phyloP scores from a whole-genome alignment of 2,329 filamentous ascomycete genomes.

The Fusarium falciforme region DNA sequence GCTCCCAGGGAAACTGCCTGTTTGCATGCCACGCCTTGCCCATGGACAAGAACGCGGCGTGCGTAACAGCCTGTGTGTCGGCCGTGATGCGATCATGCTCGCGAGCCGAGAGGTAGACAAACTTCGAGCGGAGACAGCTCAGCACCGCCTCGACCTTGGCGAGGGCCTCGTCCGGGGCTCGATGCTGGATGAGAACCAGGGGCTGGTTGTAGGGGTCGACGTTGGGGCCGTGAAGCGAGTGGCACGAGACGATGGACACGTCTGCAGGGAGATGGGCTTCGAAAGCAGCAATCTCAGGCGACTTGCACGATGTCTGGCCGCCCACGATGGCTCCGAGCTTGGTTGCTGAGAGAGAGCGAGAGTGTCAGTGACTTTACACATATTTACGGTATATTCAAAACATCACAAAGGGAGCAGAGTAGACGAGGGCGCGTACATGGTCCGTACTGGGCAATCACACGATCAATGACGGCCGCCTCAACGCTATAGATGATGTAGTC shows the following conservation, averaged over 20 bases:
- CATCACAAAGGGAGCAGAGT: constrained; percentile 10
- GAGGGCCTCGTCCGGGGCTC: constrained; percentile 81
- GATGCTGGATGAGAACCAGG: constrained; percentile 92
- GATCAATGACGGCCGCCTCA: constrained; percentile 90
- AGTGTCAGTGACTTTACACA: constrained; percentile 14
- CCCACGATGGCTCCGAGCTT: constrained; percentile 96
- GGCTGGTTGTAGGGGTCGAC: constrained; percentile 92
- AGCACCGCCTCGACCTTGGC: constrained; percentile 84
- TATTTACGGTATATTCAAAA: constrained; percentile 4
- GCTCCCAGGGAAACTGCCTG: constrained; percentile 96
- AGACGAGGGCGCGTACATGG: constrained; percentile 73
- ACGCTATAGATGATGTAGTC: constrained; percentile 99
- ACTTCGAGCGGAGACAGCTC: constrained; percentile 84
- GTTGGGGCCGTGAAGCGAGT: constrained; percentile 93
- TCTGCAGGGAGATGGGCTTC: constrained; percentile 88
- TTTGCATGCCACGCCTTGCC: constrained; percentile 97
- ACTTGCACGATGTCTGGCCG: constrained; percentile 98
- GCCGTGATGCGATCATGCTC: constrained; percentile 97
- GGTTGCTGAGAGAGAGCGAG: constrained; percentile 72
- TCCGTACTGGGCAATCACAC: constrained; percentile 87
- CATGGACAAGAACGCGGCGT: constrained; percentile 97
- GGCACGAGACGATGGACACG: constrained; percentile 93
- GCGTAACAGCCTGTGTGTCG: constrained; percentile 97
- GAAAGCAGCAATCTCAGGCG: constrained; percentile 93
- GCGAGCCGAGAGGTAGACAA: constrained; percentile 86